Evolutionary conservation across 306 rosid species (phyloP), one percentile per base, ranked within the genome.

Genomic region (Calophaca sinica): DNA sequence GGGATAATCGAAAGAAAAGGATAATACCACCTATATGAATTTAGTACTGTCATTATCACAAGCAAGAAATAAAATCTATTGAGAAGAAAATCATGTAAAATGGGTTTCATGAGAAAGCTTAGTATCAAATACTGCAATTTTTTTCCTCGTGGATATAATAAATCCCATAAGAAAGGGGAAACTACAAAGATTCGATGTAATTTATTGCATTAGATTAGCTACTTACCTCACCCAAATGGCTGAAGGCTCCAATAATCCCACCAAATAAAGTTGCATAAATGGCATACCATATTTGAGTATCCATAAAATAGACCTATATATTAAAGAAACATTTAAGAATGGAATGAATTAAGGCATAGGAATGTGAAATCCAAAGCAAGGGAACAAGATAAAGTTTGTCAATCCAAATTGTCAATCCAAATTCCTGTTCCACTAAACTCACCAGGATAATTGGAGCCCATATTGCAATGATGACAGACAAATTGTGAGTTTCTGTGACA

Each of bases 221-320:
- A 86, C 98, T 82, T 52, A 94, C 98, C 98, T 94, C 98, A 46
- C 98, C 98, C 93, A 94, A 86, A 86, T 94, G 97, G 87, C 93
- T 92, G 90, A 91, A 94, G 71, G 97, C 97, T 73, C 98, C 98
- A 62, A 79, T 65, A 84, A 94, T 94, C 53, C 98, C 98, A 67
- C 98, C 98, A 74, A 90, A 88, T 68, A 94, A 53, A 64, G 97
- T 90, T 60, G 98, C 90, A 85, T 82, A 94, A 84, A 94, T 94
- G 80, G 96, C 91, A 87, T 94, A 94, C 97, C 98, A 94, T 83
- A 94, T 91, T 90, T 94, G 98, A 55, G 96, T 82, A 84, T 94
- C 98, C 98, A 89, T 88, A 86, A 94, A 88, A 84, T 91, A 94
- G 72, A 94, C 98, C 98, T 94, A 86, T 50, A 67, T 14, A 80